Conservation (phyloP, 805 yeast genomes). For the Blastobotrys peoriensis region DNA sequence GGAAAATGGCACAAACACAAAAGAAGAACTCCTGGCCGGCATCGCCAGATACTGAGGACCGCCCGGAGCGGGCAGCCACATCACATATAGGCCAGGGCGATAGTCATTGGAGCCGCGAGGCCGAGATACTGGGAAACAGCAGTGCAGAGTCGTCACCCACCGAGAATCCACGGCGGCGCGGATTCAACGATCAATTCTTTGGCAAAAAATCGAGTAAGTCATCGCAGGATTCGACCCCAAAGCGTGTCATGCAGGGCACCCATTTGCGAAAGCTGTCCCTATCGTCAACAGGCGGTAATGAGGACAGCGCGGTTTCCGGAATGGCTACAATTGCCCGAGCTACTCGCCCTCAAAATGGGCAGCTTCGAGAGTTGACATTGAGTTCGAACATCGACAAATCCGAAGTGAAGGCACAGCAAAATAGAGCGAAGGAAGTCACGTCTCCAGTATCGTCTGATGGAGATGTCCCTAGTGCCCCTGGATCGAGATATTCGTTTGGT, state of each 20-base stretch:
- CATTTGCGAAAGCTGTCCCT: constrained; percentile 8
- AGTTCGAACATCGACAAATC: background rate
- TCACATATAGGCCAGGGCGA: too few relatives aligned
- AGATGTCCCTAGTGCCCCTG: background rate
- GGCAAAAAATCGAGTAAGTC: background rate
- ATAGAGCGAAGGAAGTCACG: background rate
- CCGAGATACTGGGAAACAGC: background rate
- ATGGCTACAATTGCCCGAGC: background rate
- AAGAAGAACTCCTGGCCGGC: too few relatives aligned
- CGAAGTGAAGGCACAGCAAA: background rate
- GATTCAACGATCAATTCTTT: background rate
- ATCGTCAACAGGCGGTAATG: background rate
- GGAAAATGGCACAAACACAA: too few relatives aligned
- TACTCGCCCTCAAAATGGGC: background rate
- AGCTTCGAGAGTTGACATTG: constrained; percentile 2
- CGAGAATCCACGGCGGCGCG: background rate
- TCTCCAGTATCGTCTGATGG: background rate
- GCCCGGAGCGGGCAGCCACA: too few relatives aligned
- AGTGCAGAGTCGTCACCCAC: background rate
- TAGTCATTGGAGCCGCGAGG: background rate
- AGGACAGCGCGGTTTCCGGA: background rate
- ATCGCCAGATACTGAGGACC: too few relatives aligned
- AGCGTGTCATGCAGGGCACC: background rate
- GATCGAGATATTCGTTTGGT: background rate
- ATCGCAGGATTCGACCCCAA: background rate